Evolutionary conservation across 805 yeast genomes (phyloP).

Genomic region (Metschnikowia sp.): DNA sequence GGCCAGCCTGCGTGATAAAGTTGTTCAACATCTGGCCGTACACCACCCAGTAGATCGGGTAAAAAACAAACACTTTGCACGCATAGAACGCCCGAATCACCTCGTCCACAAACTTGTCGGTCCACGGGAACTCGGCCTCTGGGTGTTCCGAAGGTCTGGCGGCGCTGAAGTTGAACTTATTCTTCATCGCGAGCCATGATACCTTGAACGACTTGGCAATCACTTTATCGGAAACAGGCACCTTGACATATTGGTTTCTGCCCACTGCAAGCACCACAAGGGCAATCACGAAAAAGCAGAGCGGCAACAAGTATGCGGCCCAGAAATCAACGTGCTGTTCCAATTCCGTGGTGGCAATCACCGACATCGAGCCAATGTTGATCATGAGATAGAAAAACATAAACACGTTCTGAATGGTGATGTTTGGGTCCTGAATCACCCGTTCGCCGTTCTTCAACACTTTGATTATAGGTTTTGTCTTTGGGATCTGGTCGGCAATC

Average conservation of each 20-base stretch:
- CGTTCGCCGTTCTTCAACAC: constrained; percentile 39
- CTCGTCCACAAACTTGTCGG: constrained; percentile 71
- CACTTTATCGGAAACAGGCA: constrained; percentile 61
- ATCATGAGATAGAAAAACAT: constrained; percentile 75
- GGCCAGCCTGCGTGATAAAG: constrained; percentile 71
- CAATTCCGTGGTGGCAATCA: constrained; percentile 72
- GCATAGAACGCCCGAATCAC: constrained; percentile 62
- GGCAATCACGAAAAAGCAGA: constrained; percentile 53
- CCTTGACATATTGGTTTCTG: constrained; percentile 51
- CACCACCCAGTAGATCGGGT: constrained; percentile 71
- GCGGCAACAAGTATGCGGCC: constrained; percentile 74
- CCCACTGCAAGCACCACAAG: constrained; percentile 51
- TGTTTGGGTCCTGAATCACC: constrained; percentile 55
- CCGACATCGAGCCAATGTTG: constrained; percentile 71
- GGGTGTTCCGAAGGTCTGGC: constrained; percentile 59
- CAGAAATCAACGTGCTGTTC: constrained; percentile 65
- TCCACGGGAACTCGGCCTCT: constrained; percentile 52
- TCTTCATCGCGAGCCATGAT: constrained; percentile 41
- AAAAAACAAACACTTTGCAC: constrained; percentile 69
- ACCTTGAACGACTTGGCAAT: constrained; percentile 50
- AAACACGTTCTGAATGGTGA: constrained; percentile 70
- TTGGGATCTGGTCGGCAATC: constrained; percentile 54
- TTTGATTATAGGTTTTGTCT: constrained; percentile 36
- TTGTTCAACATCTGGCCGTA: constrained; percentile 70
- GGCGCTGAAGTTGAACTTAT: constrained; percentile 47